These are phyloP conservation scores for Dinochytrium kinnereticum DNA, from an alignment of 371 early-diverging fungal genomes.

Conservation along the genomic window DNA sequence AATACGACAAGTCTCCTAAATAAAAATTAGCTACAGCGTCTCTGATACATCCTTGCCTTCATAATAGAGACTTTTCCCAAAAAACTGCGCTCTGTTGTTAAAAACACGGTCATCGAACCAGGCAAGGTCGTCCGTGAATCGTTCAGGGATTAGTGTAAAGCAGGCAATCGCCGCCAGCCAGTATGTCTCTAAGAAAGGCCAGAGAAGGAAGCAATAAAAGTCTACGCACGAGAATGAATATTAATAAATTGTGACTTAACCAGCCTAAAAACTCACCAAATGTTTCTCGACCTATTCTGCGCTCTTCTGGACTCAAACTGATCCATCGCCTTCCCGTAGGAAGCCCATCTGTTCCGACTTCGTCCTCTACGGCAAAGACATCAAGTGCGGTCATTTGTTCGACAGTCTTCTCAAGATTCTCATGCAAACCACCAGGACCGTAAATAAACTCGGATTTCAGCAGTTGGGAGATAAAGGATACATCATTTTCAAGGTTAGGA, in stretches of 20 bases:
- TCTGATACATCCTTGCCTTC: too few relatives aligned
- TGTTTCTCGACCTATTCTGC: slow-evolving; percentile 79
- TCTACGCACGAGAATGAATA: slow-evolving; percentile 52
- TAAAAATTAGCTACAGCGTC: too few relatives aligned
- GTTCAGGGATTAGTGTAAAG: slow-evolving; percentile 61
- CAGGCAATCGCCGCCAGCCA: slow-evolving; percentile 73
- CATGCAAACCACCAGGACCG: slow-evolving; percentile 75
- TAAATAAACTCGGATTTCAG: slow-evolving; percentile 87
- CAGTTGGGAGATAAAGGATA: slow-evolving; percentile 77
- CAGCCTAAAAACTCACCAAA: slow-evolving; percentile 63
- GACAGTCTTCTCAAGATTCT: slow-evolving; percentile 72
- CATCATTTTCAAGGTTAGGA: slow-evolving; percentile 68
- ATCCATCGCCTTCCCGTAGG: slow-evolving; percentile 32
- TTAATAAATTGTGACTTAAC: background rate
- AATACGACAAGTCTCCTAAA: slow-evolving; percentile 73
- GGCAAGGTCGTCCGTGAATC: slow-evolving; percentile 28
- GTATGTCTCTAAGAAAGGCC: slow-evolving; percentile 91
- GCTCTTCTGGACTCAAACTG: slow-evolving; percentile 65
- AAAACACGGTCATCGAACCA: slow-evolving; percentile 77
- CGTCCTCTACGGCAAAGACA: slow-evolving; percentile 44
- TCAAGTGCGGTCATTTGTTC: slow-evolving; percentile 61
- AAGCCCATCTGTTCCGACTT: slow-evolving; percentile 21
- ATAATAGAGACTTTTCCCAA: slow-evolving; percentile 84
- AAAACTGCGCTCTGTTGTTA: slow-evolving; percentile 71
- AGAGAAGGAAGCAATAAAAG: slow-evolving; percentile 82